Evolutionary conservation across 1,284 basidiomycete species (phyloP).

Genomic region (Paramarasmius palmivorus): DNA sequence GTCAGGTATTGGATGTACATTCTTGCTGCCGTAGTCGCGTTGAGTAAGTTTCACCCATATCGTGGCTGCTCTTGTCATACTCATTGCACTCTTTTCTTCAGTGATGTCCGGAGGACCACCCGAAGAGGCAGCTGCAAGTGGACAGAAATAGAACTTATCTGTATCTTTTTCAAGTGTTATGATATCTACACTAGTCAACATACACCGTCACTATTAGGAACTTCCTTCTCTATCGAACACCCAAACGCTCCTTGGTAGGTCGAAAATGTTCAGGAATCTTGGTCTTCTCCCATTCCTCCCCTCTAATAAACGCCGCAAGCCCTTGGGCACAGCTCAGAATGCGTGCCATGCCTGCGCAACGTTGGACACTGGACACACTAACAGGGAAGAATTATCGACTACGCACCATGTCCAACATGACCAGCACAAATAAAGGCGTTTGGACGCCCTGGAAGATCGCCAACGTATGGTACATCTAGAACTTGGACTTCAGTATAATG

Average conservation of each 20-base stretch:
- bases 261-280: slow-evolving; percentile 27
- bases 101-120: background rate
- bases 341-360: slow-evolving; percentile 23
- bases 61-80: background rate
- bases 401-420: slow-evolving; percentile 25
- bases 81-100: background rate
- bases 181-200: no score
- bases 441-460: slow-evolving; percentile 22
- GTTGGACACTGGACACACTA: no score
- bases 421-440: slow-evolving; percentile 25
- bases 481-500: background rate
- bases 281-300: slow-evolving; percentile 21
- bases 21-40: slow-evolving; percentile 54
- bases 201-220: no score
- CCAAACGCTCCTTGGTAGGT: slow-evolving; percentile 20
- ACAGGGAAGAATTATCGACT: no score
- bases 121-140: background rate
- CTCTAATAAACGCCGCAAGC: slow-evolving; percentile 21
- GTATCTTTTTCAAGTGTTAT: no score
- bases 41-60: slow-evolving; percentile 46
- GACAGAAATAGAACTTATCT: background rate
- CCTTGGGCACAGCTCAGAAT: slow-evolving; percentile 24
- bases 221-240: no score
- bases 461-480: slow-evolving; percentile 24
- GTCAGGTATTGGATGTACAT: slow-evolving; percentile 55